Percentiles rank a stretch among this genome's conserved stretches.
These are phyloP conservation scores for Beauveria medogensis DNA, from an alignment of 2,329 filamentous ascomycete genomes.

Conservation along the genomic window DNA sequence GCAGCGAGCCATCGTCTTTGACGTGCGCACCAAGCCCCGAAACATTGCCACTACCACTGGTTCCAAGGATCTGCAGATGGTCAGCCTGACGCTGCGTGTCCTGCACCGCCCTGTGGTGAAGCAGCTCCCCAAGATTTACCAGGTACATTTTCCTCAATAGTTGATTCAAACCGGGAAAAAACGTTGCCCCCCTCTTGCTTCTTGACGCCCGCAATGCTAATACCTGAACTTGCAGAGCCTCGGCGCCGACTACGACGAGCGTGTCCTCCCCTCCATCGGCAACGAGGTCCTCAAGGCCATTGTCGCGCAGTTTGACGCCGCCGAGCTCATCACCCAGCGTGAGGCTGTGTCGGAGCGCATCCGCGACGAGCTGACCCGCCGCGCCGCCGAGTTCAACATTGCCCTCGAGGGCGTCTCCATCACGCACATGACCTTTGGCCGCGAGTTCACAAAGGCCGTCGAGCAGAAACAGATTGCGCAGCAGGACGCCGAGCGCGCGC, in stretches of 20 bases:
- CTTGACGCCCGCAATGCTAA: conserved; percentile 4
- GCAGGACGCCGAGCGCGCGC: conserved; percentile 93
- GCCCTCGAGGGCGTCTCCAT: conserved; percentile 97
- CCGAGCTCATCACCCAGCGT: conserved; percentile 96
- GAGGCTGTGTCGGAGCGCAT: conserved; percentile 95
- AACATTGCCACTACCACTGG: conserved; percentile 97
- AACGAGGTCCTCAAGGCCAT: conserved; percentile 99
- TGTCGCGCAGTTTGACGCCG: conserved; percentile 96
- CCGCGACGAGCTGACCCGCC: conserved; percentile 82
- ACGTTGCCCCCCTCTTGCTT: neutral
- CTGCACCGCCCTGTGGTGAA: conserved; percentile 90
- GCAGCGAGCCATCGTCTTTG: conserved; percentile 88
- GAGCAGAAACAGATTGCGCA: conserved; percentile 99
- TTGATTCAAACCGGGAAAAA: no score
- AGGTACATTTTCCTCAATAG: conserved; percentile 48
- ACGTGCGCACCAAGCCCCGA: conserved; percentile 93
- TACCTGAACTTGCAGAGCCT: conserved; percentile 61
- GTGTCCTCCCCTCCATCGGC: conserved; percentile 94
- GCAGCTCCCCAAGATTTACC: conserved; percentile 93
- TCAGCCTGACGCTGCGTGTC: conserved; percentile 93
- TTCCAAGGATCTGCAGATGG: conserved; percentile 99
- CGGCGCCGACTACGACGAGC: conserved; percentile 96
- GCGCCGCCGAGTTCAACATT: conserved; percentile 96
- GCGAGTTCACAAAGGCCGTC: conserved; percentile 96
- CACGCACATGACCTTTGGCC: conserved; percentile 99